Evolutionary conservation across 768 basidiomycete species (phyloP).

Genomic region (Macrolepiota albuminosa): DNA sequence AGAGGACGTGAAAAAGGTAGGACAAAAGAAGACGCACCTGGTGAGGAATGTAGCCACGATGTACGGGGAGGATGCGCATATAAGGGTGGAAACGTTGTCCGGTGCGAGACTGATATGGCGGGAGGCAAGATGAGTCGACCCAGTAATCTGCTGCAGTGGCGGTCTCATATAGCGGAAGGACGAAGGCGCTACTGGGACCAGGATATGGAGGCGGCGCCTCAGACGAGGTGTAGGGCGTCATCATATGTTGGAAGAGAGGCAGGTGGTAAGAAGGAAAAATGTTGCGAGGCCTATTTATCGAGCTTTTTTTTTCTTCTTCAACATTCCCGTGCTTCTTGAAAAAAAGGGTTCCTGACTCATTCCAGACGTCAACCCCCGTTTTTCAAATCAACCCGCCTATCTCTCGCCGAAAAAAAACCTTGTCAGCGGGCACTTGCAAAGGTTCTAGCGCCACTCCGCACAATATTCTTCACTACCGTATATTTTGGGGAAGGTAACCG

Average conservation of each 20-base stretch:
- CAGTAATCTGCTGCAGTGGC: constrained; percentile 3
- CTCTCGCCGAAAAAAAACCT: not conserved
- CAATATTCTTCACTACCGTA: not conserved
- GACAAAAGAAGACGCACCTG: not conserved
- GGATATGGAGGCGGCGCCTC: constrained; percentile 4
- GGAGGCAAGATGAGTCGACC: constrained; percentile 11
- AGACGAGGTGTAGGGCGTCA: not conserved
- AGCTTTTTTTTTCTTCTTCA: not conserved
- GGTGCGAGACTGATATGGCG: constrained; percentile 9
- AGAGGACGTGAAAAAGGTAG: not conserved
- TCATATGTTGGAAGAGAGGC: not conserved
- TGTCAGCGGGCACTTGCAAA: too few relatives aligned
- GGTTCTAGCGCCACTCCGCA: not conserved
- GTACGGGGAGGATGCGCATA: constrained; percentile 1
- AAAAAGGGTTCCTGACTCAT: not conserved
- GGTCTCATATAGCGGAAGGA: constrained; percentile 5
- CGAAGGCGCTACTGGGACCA: not conserved
- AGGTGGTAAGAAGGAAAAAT: not conserved
- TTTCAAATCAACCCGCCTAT: not conserved
- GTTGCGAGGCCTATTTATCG: not conserved
- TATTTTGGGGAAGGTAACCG: not conserved
- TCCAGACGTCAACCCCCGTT: not conserved
- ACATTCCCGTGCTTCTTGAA: constrained; percentile 2
- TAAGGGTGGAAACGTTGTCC: constrained; percentile 11
- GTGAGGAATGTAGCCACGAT: not conserved